A percentile compares a stretch with the other conserved stretches of the same genome.
phyloP scores from a whole-genome alignment of 2,329 filamentous ascomycete species.

The Mollisiaceae sp. region DNA sequence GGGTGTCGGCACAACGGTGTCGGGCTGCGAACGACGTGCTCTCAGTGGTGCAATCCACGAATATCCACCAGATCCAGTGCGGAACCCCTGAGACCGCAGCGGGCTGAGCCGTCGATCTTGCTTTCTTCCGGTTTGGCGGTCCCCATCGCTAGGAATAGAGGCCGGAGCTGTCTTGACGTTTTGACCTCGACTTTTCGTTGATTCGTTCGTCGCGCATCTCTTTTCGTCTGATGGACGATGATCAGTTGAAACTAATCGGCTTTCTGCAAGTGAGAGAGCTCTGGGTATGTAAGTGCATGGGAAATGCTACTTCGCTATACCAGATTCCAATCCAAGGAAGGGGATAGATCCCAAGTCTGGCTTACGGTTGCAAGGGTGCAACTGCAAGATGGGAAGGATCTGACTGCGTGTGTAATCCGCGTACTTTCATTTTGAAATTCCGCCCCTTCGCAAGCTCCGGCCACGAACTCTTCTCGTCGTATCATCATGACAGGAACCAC shows the following conservation, averaged over 20 bases:
- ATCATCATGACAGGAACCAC: background rate
- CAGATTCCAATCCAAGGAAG: no score
- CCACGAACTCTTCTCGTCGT: background rate
- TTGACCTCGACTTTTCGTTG: background rate
- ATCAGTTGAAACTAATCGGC: background rate
- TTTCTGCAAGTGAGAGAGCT: background rate
- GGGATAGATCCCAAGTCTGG: no score
- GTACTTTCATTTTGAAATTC: background rate
- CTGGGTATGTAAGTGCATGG: constrained; percentile 2
- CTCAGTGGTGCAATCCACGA: background rate
- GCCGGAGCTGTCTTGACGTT: background rate
- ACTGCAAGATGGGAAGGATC: background rate
- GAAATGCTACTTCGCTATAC: background rate
- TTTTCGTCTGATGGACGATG: background rate
- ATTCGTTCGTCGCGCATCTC: background rate
- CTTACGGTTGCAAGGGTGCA: background rate
- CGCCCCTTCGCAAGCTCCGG: background rate
- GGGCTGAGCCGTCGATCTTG: constrained; percentile 8
- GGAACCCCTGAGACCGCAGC: background rate
- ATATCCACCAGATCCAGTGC: no score
- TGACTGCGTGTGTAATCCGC: constrained; percentile 2
- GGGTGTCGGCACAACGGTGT: no score
- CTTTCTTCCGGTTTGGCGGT: background rate
- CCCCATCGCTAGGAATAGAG: background rate
- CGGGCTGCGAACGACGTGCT: background rate